phyloP scores from a whole-genome alignment of 768 basidiomycete species.

The Mycena galopus region DNA sequence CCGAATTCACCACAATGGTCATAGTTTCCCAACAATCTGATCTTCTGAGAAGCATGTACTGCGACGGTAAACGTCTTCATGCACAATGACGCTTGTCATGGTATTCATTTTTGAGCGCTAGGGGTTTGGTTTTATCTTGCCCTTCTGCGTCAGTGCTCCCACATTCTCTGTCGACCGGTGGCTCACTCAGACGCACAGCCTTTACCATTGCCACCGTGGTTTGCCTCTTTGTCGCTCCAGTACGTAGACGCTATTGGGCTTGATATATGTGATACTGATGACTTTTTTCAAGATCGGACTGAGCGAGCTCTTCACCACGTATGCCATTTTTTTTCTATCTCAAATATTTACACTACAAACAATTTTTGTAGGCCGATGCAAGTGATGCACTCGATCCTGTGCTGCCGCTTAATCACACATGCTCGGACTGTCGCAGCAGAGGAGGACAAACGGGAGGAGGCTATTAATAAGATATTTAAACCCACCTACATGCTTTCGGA shows the following conservation, averaged over 20 bases:
- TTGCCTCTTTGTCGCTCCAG: constrained; percentile 12
- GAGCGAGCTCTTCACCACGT: not conserved
- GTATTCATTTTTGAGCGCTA: not conserved
- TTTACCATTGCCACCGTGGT: not conserved
- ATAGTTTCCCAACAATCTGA: not conserved
- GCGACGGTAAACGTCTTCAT: constrained; percentile 7
- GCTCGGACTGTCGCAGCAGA: constrained; percentile 27
- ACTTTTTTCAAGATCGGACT: not conserved
- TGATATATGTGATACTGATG: not conserved
- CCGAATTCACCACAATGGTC: not conserved
- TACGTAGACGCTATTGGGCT: not conserved
- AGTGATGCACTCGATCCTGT: constrained; percentile 22
- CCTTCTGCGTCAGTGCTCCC: constrained; percentile 15
- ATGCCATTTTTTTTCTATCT: not conserved
- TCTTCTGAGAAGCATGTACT: constrained; percentile 11
- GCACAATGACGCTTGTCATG: not conserved
- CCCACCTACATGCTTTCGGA: not conserved
- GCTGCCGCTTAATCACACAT: constrained; percentile 27
- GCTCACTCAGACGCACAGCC: not conserved
- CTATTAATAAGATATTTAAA: not conserved
- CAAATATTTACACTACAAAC: not conserved
- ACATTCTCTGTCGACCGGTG: not conserved
- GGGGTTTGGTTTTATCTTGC: constrained; percentile 31
- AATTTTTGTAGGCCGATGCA: constrained; percentile 4
- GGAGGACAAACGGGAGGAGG: constrained; percentile 8